phyloP scores from a whole-genome alignment of 1,139 yeast species.

The Debaryomyces sp. region DNA sequence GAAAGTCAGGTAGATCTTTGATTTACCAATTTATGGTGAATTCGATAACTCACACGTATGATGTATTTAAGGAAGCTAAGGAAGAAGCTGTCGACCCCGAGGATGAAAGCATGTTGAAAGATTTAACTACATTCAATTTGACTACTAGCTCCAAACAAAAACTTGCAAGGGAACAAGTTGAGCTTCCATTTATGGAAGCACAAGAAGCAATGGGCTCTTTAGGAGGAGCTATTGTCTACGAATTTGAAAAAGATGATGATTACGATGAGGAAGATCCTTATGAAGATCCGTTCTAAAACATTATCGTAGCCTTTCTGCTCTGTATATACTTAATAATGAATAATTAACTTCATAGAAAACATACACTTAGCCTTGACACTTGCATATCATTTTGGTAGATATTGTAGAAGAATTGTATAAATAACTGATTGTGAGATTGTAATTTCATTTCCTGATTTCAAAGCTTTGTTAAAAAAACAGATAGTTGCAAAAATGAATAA shows the following conservation, averaged over 20 bases:
- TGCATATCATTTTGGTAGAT: not conserved
- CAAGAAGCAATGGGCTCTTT: slow-evolving; percentile 72
- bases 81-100: slow-evolving; percentile 27
- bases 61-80: slow-evolving; percentile 30
- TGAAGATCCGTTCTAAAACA: slow-evolving; percentile 80
- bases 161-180: slow-evolving; percentile 80
- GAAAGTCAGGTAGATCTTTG: slow-evolving; percentile 83
- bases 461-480: not conserved
- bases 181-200: slow-evolving; percentile 86
- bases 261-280: slow-evolving; percentile 97
- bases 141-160: slow-evolving; percentile 75
- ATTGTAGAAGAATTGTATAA: not conserved
- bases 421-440: not conserved
- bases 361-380: not conserved
- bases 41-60: slow-evolving; percentile 51
- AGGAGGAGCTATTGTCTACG: slow-evolving; percentile 90
- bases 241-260: slow-evolving; percentile 82
- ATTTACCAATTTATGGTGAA: slow-evolving; percentile 59
- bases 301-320: not conserved
- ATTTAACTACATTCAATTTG: slow-evolving; percentile 84
- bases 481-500: not conserved
- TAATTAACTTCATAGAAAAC: not conserved
- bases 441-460: not conserved
- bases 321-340: not conserved
- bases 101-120: slow-evolving; percentile 57